A percentile compares a stretch with the other conserved stretches of the same genome.
Evolutionary conservation across 2,329 filamentous ascomycete genomes (phyloP).

Genomic region (Bipolaris victoriae): DNA sequence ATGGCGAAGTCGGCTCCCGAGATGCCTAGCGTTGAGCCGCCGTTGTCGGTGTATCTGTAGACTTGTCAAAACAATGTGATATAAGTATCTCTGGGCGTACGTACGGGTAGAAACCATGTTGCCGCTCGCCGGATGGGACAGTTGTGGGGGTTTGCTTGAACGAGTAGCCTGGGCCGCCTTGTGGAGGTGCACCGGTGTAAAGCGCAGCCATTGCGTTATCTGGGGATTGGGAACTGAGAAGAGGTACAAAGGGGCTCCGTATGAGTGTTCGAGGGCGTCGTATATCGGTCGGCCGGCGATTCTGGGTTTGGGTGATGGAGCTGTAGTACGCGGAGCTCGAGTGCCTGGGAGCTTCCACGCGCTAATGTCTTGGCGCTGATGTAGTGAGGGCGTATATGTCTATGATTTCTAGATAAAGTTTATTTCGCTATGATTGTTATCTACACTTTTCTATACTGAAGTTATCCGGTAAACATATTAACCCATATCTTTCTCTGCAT

Average conservation of each 20-base stretch:
- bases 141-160: constrained; percentile 60
- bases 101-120: constrained; percentile 94
- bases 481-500: too few relatives aligned
- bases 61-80: constrained; percentile 18
- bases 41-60: constrained; percentile 91
- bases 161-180: constrained; percentile 64
- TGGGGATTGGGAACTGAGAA: not conserved
- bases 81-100: constrained; percentile 37
- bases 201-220: constrained; percentile 59
- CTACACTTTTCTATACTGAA: not conserved
- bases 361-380: constrained; percentile 16
- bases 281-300: constrained; percentile 19
- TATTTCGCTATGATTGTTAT: too few relatives aligned
- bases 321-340: constrained; percentile 36
- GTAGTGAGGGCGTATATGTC: constrained; percentile 10
- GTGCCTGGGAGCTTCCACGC: constrained; percentile 22
- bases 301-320: constrained; percentile 31
- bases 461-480: not conserved
- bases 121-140: constrained; percentile 57
- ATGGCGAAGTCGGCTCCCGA: constrained; percentile 93
- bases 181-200: constrained; percentile 57
- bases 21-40: constrained; percentile 94
- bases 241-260: constrained; percentile 10
- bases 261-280: constrained; percentile 17
- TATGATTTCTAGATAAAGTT: too few relatives aligned